Percentiles rank a stretch among this genome's conserved stretches.
phyloP scores from a whole-genome alignment of 495 filamentous ascomycete genomes.

The Elasticomyces elasticus region DNA sequence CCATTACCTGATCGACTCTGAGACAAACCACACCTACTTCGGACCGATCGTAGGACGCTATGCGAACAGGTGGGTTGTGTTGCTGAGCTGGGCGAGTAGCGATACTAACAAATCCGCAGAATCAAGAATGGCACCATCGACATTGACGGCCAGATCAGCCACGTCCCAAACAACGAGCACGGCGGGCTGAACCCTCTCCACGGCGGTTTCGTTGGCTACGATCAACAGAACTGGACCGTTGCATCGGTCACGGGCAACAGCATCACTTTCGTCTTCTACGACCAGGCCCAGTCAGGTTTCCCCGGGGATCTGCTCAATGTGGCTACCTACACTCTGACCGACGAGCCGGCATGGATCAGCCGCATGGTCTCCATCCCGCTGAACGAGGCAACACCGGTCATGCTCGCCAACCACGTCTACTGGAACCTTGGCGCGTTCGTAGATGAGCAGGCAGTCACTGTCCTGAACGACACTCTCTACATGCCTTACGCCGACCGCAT shows the following conservation, averaged over 20 bases:
- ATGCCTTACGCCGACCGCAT: constrained; percentile 58
- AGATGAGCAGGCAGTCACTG: constrained; percentile 39
- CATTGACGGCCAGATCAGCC: constrained; percentile 51
- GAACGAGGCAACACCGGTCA: constrained; percentile 44
- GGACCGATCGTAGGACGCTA: constrained; percentile 68
- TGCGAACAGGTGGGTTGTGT: constrained; percentile 43
- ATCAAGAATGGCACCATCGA: constrained; percentile 75
- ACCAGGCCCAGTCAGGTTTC: constrained; percentile 60
- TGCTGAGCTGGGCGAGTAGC: neutral
- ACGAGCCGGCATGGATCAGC: constrained; percentile 18
- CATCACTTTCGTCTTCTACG: constrained; percentile 67
- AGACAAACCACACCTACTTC: constrained; percentile 57
- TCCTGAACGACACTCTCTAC: constrained; percentile 58
- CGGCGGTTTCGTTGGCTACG: constrained; percentile 65
- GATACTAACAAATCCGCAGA: constrained; percentile 29
- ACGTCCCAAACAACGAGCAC: constrained; percentile 61
- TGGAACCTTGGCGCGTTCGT: constrained; percentile 77
- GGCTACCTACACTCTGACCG: constrained; percentile 51
- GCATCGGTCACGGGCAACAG: constrained; percentile 48
- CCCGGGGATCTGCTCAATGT: constrained; percentile 66
- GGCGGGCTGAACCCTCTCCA: constrained; percentile 59
- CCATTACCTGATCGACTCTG: constrained; percentile 49
- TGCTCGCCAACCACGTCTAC: constrained; percentile 63
- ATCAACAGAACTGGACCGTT: constrained; percentile 67
- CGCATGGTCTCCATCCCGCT: constrained; percentile 20